Evolutionary conservation across 1,139 yeast species (phyloP).

Genomic region (Saccharomycopsis phalli): DNA sequence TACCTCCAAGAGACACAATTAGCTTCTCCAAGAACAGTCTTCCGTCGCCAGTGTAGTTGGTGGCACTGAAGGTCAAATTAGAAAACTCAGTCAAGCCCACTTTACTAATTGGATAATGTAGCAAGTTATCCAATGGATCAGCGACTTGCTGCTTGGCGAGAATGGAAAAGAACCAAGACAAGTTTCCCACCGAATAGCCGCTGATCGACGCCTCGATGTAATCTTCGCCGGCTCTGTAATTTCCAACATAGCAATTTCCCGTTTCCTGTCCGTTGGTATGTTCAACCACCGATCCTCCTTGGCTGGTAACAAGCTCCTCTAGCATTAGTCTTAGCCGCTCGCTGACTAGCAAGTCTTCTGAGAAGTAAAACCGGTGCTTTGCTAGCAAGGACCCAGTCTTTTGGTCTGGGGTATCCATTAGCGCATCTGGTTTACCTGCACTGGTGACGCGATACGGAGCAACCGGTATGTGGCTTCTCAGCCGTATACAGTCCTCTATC

Average conservation of each 20-base stretch:
- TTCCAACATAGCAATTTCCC: slow-evolving; percentile 51
- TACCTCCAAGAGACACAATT: slow-evolving; percentile 67
- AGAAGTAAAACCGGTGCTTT: slow-evolving; percentile 11
- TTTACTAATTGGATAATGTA: slow-evolving; percentile 65
- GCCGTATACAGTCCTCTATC: slow-evolving; percentile 37
- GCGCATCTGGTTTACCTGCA: neutral
- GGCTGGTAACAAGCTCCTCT: neutral
- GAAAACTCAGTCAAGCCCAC: slow-evolving; percentile 45
- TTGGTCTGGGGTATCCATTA: neutral
- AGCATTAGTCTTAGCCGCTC: slow-evolving; percentile 1
- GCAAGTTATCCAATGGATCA: slow-evolving; percentile 46
- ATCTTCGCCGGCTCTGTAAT: slow-evolving; percentile 49
- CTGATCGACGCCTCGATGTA: slow-evolving; percentile 32
- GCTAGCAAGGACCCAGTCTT: slow-evolving; percentile 3
- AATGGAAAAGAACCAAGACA: slow-evolving; percentile 69
- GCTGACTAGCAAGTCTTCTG: slow-evolving; percentile 9
- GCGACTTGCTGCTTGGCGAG: slow-evolving; percentile 47
- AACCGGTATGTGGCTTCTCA: slow-evolving; percentile 3
- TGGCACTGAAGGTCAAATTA: slow-evolving; percentile 49
- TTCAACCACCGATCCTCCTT: slow-evolving; percentile 10
- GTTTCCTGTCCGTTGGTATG: neutral
- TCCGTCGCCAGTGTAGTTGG: slow-evolving; percentile 83
- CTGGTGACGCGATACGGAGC: slow-evolving; percentile 1
- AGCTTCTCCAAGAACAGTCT: slow-evolving; percentile 60
- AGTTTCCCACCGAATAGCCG: slow-evolving; percentile 44